These are phyloP conservation scores for Leishmania braziliensis DNA, from an alignment of 208 protist species.

Conservation along the genomic window DNA sequence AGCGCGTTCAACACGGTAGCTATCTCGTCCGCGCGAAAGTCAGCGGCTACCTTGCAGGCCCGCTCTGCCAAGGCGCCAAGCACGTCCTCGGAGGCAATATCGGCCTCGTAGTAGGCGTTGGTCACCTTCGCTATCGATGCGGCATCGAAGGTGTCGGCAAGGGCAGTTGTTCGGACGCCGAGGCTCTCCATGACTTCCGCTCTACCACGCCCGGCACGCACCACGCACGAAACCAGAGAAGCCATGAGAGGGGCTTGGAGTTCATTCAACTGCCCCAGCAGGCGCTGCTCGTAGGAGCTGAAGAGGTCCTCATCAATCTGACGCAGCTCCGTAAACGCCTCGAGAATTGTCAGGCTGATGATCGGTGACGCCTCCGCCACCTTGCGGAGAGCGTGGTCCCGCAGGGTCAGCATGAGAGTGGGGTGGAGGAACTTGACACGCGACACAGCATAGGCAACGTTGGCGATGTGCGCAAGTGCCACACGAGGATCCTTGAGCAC, in stretches of 20 bases:
- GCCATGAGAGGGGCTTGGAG: slow-evolving; percentile 71
- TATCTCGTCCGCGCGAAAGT: slow-evolving; percentile 85
- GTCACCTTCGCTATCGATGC: slow-evolving; percentile 76
- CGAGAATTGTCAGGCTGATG: slow-evolving; percentile 79
- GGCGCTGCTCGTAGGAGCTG: slow-evolving; percentile 61
- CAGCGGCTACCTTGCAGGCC: slow-evolving; percentile 72
- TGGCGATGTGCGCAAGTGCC: slow-evolving; percentile 82
- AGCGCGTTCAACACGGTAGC: slow-evolving; percentile 68
- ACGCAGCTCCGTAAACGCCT: slow-evolving; percentile 79
- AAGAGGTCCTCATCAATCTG: slow-evolving; percentile 83
- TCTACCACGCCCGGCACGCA: slow-evolving; percentile 50
- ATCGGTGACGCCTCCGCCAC: slow-evolving; percentile 47
- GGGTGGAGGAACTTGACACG: slow-evolving; percentile 71
- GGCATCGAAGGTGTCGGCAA: slow-evolving; percentile 72
- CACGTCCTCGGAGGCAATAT: slow-evolving; percentile 74
- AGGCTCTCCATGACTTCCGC: slow-evolving; percentile 57
- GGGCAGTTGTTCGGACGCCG: slow-evolving; percentile 53
- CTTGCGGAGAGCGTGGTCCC: slow-evolving; percentile 70
- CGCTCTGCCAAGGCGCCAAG: slow-evolving; percentile 88
- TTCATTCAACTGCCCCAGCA: slow-evolving; percentile 57
- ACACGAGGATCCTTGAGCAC: slow-evolving; percentile 68
- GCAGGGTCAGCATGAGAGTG: slow-evolving; percentile 72
- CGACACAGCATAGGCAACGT: slow-evolving; percentile 83
- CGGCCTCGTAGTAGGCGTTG: slow-evolving; percentile 74
- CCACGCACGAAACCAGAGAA: slow-evolving; percentile 65